phyloP scores from a whole-genome alignment of 2,329 filamentous ascomycete genomes.

The Coccinonectria pachysandricola region DNA sequence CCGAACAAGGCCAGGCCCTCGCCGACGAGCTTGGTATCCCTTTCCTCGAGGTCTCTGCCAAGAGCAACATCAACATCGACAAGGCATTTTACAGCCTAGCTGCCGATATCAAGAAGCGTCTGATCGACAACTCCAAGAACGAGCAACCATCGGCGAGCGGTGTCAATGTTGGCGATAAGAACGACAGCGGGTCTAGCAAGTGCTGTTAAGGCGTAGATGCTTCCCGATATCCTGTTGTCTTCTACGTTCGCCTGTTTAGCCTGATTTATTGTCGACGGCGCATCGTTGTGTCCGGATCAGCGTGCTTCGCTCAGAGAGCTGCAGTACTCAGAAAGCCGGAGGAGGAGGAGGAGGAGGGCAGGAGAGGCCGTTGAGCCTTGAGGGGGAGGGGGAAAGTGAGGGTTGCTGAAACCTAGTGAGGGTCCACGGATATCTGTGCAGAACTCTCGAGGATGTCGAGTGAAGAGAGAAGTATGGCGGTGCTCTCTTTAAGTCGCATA shows the following conservation, averaged over 20 bases:
- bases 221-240: constrained; percentile 15
- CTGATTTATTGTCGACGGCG: too few relatives aligned
- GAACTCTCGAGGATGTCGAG: too few relatives aligned
- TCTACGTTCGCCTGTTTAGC: constrained; percentile 16
- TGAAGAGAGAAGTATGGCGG: too few relatives aligned
- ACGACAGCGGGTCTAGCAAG: constrained; percentile 51
- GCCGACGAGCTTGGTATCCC: constrained; percentile 95
- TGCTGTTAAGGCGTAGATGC: constrained; percentile 76
- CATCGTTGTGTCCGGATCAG: constrained; percentile 8
- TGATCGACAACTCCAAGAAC: constrained; percentile 82
- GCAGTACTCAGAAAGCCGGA: too few relatives aligned
- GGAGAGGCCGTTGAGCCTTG: constrained; percentile 1
- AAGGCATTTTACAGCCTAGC: constrained; percentile 96
- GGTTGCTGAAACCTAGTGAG: too few relatives aligned
- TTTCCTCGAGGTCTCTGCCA: constrained; percentile 96
- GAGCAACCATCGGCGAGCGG: constrained; percentile 50
- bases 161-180: constrained; percentile 60
- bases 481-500: too few relatives aligned
- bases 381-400: too few relatives aligned
- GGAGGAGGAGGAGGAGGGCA: constrained; percentile 4
- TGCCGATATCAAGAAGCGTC: constrained; percentile 94
- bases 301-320: too few relatives aligned
- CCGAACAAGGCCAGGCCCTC: constrained; percentile 83
- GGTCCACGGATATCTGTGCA: too few relatives aligned
- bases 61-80: constrained; percentile 99